phyloP scores from a whole-genome alignment of 176 grass and related monocot genomes.

The Oryza coarctata region DNA sequence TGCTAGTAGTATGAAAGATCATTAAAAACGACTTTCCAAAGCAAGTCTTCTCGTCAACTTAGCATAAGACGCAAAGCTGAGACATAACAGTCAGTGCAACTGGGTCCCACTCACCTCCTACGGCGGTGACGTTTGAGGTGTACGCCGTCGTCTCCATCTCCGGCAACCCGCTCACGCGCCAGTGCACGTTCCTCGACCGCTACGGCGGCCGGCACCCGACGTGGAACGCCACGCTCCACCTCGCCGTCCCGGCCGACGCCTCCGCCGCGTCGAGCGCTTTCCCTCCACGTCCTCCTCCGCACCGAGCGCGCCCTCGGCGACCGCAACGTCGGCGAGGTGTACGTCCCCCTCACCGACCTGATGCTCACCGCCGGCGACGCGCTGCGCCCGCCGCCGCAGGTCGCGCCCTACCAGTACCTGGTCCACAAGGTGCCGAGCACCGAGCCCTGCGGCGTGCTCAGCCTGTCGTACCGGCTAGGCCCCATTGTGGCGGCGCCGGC shows the following conservation, averaged over 20 bases:
- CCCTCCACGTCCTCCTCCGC: slow-evolving; percentile 50
- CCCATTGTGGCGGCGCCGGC: not conserved
- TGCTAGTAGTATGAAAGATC: not conserved
- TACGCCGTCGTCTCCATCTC: slow-evolving; percentile 44
- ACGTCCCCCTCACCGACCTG: slow-evolving; percentile 32
- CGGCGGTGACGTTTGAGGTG: too few species aligned
- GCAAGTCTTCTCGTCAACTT: not conserved
- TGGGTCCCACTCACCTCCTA: not conserved
- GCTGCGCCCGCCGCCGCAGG: not conserved
- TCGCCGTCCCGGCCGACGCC: slow-evolving; percentile 13
- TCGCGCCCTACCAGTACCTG: slow-evolving; percentile 36
- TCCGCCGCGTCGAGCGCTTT: slow-evolving; percentile 9
- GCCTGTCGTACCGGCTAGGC: slow-evolving; percentile 46
- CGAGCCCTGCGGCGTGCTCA: slow-evolving; percentile 37
- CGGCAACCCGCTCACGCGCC: slow-evolving; percentile 13
- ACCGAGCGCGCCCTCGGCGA: slow-evolving; percentile 43
- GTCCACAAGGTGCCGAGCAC: slow-evolving; percentile 26
- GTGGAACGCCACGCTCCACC: slow-evolving; percentile 44
- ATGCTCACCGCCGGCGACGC: slow-evolving; percentile 6
- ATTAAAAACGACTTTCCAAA: not conserved
- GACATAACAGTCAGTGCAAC: not conserved
- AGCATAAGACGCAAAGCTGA: not conserved
- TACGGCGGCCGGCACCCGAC: slow-evolving; percentile 33
- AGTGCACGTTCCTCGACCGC: slow-evolving; percentile 37
- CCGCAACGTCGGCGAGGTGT: slow-evolving; percentile 47